Conservation (phyloP, 768 basidiomycete genomes). For the Suillus variegatus region DNA sequence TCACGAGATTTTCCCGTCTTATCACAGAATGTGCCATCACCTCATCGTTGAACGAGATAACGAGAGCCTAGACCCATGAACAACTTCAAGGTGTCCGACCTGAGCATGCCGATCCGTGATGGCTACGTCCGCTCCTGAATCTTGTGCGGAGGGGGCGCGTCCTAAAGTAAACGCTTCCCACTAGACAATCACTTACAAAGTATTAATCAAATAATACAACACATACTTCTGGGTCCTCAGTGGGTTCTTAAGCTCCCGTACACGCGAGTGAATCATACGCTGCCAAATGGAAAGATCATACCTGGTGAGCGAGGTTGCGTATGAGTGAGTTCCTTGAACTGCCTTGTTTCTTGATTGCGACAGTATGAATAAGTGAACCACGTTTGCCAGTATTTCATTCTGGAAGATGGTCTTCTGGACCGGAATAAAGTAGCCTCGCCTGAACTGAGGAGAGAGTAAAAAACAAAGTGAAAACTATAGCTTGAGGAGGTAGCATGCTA, state of each 20-base stretch:
- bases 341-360: conserved; percentile 92
- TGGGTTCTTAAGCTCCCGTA: conserved; percentile 71
- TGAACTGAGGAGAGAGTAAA: too few relatives aligned
- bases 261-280: conserved; percentile 21
- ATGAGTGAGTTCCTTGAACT: conserved; percentile 85
- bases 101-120: conserved; percentile 66
- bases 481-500: too few relatives aligned
- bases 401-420: too few relatives aligned
- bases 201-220: conserved; percentile 25
- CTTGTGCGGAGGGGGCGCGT: conserved; percentile 60
- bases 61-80: conserved; percentile 73
- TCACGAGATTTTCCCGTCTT: conserved; percentile 86
- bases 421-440: too few relatives aligned
- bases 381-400: conserved; percentile 60
- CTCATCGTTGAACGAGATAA: conserved; percentile 92
- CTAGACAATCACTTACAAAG: conserved; percentile 38
- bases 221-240: conserved; percentile 83
- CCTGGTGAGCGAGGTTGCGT: conserved; percentile 66
- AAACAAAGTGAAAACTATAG: too few relatives aligned
- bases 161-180: conserved; percentile 81
- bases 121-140: conserved; percentile 63
- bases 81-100: conserved; percentile 73
- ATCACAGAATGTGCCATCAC: conserved; percentile 90
- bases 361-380: conserved; percentile 99
- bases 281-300: conserved; percentile 30